Conservation (phyloP, 306 rosid species). For the Arachis hypogaea region DNA sequence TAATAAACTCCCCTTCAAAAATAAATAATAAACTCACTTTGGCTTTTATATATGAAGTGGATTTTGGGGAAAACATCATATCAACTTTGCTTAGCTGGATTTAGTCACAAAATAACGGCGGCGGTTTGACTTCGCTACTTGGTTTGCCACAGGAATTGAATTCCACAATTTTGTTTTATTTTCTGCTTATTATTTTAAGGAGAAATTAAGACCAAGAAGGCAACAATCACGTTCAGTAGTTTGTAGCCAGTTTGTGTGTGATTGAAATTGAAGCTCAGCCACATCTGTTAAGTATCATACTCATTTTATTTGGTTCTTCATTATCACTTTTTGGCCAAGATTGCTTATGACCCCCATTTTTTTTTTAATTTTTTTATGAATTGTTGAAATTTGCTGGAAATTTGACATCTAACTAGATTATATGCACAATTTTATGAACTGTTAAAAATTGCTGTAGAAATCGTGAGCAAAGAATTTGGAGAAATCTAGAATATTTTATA, state of each 20-base stretch:
- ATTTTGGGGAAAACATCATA: not conserved
- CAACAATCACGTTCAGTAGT: too few relatives aligned
- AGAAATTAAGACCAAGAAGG: not conserved
- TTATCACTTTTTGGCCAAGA: not conserved
- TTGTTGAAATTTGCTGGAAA: not conserved
- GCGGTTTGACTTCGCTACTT: constrained; percentile 6
- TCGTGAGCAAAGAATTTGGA: not conserved
- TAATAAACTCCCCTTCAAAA: too few relatives aligned
- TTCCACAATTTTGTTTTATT: not conserved
- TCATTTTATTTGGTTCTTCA: constrained; percentile 2
- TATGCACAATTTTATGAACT: too few relatives aligned
- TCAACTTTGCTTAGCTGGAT: not conserved
- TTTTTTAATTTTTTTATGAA: too few relatives aligned
- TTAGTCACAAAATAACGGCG: not conserved
- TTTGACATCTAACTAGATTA: not conserved
- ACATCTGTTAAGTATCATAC: constrained; percentile 3
- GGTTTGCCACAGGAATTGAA: not conserved
- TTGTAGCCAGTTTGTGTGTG: not conserved
- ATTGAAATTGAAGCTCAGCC: not conserved
- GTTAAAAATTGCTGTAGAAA: constrained; percentile 22
- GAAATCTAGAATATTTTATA: not conserved
- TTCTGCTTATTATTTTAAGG: not conserved
- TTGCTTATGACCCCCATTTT: not conserved
- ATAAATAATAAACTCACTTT: not conserved
- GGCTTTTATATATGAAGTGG: constrained; percentile 1